Base-by-base conservation (phyloP, 768 basidiomycete species). In the Russula earlei region DNA sequence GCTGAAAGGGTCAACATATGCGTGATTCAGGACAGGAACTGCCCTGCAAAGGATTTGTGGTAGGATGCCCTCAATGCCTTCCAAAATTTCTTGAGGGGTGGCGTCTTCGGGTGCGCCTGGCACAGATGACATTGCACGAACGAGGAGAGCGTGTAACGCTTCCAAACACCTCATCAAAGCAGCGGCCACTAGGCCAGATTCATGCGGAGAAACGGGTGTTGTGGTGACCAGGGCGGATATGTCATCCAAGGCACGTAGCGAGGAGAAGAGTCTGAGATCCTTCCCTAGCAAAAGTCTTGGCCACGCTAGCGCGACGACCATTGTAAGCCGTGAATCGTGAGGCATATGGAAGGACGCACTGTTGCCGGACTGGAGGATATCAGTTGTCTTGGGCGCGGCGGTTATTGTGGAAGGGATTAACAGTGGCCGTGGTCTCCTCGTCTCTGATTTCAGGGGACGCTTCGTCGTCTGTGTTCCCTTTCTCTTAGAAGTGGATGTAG, bases 161-260 rank as follows among this genome's bases (percentile, higher is more conserved):
- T 53, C 47, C 10, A 59, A 38, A 14, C 60, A 61, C 40, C 45
- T 34, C 12, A 33, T 22, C 33, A 49, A 40, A n/a, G 49, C 44
- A 0, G 46, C 42, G 14, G 20, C 49, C 15, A 54, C 33, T 25
- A 24, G n/a, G 2, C 22, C 19, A 14, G 34, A 19, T 17, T 58
- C 51, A 0, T 46, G 15, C 8, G 25, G 29, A 19, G 34, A 22
- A 17, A 9, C 5, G 8, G 52, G 24, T 15, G 36, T 50, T 6
- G 38, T 37, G 7, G 24, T 10, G 24, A 37, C 7, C 17, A 4
- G 11, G 3, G 48, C 22, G 5, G 52, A 24, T 37, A 51, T 31
- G 12, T 17, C 27, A 15, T 61, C 48, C 15, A 61, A 34, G 5
- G 44, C 27, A 7, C 48, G 58, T 2, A 61, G 45, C 15, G 57